Percentiles rank a stretch among this genome's conserved stretches.
phyloP scores from a whole-genome alignment of 306 rosid genomes.

The Vicia faba region DNA sequence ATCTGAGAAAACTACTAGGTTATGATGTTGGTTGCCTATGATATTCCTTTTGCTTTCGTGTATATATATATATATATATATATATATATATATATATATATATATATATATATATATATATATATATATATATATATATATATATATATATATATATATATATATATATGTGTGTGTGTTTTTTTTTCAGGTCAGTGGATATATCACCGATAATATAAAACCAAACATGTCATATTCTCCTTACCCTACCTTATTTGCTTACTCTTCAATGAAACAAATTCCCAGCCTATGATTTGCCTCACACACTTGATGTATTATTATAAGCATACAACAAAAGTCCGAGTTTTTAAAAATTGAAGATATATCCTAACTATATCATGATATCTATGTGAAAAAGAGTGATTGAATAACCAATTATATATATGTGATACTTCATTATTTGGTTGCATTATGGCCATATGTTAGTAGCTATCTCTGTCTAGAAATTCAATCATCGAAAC shows the following conservation, averaged over 20 bases:
- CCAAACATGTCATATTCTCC: conserved; percentile 29
- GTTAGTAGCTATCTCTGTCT: conserved; percentile 38
- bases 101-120: too few species aligned
- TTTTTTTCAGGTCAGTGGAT: conserved; percentile 32
- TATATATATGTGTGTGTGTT: conserved; percentile 37
- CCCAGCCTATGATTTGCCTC: conserved; percentile 40
- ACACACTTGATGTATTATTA: conserved; percentile 27
- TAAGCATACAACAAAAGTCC: conserved; percentile 38
- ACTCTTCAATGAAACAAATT: conserved; percentile 35
- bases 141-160: too few species aligned
- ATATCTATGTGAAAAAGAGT: conserved; percentile 41
- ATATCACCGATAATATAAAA: conserved; percentile 42
- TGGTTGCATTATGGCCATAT: conserved; percentile 43
- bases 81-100: too few species aligned
- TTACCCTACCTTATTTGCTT: conserved; percentile 10
- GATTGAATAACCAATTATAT: conserved; percentile 37
- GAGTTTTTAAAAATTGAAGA: conserved; percentile 35
- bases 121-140: too few species aligned
- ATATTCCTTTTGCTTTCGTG: conserved; percentile 40
- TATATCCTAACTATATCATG: conserved; percentile 36
- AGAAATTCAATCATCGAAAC: conserved; percentile 42
- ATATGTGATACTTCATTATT: conserved; percentile 40
- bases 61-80: too few species aligned
- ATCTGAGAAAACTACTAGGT: conserved; percentile 14
- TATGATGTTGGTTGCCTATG: conserved; percentile 34